Evolutionary conservation across 1,284 basidiomycete genomes (phyloP).

Genomic region (Sanghuangporus sanghuang): DNA sequence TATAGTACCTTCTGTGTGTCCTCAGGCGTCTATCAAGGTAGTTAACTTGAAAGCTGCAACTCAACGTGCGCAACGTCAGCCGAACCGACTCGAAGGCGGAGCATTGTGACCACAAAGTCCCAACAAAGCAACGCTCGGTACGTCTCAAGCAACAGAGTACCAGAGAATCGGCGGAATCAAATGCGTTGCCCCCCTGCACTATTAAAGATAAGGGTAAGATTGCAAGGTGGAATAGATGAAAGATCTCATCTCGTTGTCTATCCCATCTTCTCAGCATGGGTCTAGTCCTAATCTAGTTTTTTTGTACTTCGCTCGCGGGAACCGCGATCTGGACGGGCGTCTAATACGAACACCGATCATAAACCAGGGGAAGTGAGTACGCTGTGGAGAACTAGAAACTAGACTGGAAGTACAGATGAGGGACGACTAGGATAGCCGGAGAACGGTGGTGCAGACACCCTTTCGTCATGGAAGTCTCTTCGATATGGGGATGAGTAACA

Average conservation of each 20-base stretch:
- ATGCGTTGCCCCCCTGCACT: not conserved
- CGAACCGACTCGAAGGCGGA: not conserved
- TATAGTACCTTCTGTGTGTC: not conserved
- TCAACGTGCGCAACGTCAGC: not conserved
- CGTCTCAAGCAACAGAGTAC: not conserved
- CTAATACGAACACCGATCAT: too few relatives aligned
- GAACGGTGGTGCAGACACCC: too few relatives aligned
- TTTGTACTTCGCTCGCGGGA: too few relatives aligned
- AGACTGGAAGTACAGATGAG: too few relatives aligned
- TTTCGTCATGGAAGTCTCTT: too few relatives aligned
- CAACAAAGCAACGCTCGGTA: not conserved
- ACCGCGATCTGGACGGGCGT: too few relatives aligned
- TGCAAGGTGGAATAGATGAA: not conserved
- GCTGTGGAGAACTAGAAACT: too few relatives aligned
- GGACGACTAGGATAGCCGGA: too few relatives aligned
- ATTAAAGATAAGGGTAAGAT: not conserved
- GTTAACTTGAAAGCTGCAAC: not conserved
- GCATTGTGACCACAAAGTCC: not conserved
- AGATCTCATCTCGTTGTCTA: not conserved
- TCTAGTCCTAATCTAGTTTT: too few relatives aligned
- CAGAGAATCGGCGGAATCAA: not conserved
- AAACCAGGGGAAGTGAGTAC: too few relatives aligned
- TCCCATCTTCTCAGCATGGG: too few relatives aligned
- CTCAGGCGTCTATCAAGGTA: not conserved
- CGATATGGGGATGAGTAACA: not conserved